Evolutionary conservation across 1,284 basidiomycete species (phyloP).

Genomic region (Phellinidium pouzarii): DNA sequence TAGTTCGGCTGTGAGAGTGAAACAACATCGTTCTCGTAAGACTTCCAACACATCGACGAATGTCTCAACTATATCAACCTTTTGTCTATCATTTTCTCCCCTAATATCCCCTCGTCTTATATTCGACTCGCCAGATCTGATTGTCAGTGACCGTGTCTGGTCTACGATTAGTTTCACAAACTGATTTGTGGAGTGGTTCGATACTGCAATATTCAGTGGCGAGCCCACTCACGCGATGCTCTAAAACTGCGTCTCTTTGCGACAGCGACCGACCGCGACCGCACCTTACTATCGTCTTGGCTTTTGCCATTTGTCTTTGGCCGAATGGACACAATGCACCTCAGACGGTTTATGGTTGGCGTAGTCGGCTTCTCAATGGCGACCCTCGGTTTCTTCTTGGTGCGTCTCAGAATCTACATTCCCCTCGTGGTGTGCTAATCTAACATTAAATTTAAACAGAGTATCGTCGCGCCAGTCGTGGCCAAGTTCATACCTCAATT

Average conservation of each 20-base stretch:
- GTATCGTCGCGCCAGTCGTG: slow-evolving; percentile 8
- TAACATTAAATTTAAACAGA: slow-evolving; percentile 1
- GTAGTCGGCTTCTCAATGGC: slow-evolving; percentile 17
- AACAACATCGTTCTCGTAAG: background rate
- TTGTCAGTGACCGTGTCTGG: background rate
- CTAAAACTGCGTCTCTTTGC: background rate
- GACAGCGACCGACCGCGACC: background rate
- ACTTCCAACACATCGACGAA: too few species aligned
- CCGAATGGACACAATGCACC: slow-evolving; percentile 12
- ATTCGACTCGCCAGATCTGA: too few species aligned
- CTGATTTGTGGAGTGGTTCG: slow-evolving; percentile 4
- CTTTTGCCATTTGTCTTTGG: background rate
- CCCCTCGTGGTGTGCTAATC: background rate
- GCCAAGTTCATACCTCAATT: slow-evolving; percentile 5
- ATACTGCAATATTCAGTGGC: slow-evolving; percentile 8
- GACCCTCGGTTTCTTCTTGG: slow-evolving; percentile 15
- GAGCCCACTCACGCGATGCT: slow-evolving; percentile 4
- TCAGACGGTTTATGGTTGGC: slow-evolving; percentile 7
- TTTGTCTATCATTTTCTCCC: too few species aligned
- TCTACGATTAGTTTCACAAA: background rate
- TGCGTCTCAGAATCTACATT: slow-evolving; percentile 6
- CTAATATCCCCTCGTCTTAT: too few species aligned
- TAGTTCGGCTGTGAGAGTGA: background rate
- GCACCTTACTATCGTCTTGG: background rate
- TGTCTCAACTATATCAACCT: too few species aligned